Evolutionary conservation across 1,139 yeast species (phyloP), one percentile per base, ranked within the genome.

Genomic region (Saccharomycopsis hybrid): DNA sequence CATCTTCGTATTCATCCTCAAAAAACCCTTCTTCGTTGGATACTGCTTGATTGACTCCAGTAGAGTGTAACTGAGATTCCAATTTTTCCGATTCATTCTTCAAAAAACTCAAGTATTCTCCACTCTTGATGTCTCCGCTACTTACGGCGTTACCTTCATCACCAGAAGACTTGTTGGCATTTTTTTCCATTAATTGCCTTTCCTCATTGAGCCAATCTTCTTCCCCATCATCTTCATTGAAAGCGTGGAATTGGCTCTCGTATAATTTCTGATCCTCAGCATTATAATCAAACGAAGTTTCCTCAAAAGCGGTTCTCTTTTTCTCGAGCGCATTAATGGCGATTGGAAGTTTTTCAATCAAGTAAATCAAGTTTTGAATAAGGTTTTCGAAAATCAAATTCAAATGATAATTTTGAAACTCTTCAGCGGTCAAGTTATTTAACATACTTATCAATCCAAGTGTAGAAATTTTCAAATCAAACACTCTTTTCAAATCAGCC

Each of bases 401-500:
- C 58, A 13, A 68, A 31, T 38, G 67, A 58, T 13, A 67, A 55
- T 2, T 59, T 44, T 2, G 56, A 27, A 72, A 51, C 28, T 65
- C 63, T 8, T 62, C 48, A 13, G 54, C 40, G 44, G 68, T 48
- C 8, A 66, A 40, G 13, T 66, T 62, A 29, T 61, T 60, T 9
- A 76, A 57, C n/a, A 83, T 58, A 33, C 78, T 73, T 48, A 90
- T 65, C 39, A 85, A 64, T 0, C 95, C 94, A 56, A 90, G 66
- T 2, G 79, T 70, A 1, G 87, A 78, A 41, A 92, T 67, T 64
- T 89, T 89, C 64, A 88, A 73, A 65, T 90, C 97, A 59, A 77
- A 86, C 2, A 88, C 95, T 54, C 96, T 72, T n/a, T 74, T 72
- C 57, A 85, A 73, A 3, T 37, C 39, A 9, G 46, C 43, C 27